These are phyloP conservation scores for Curvularia lunata DNA, from an alignment of 2,329 filamentous ascomycete species.

Conservation along the genomic window DNA sequence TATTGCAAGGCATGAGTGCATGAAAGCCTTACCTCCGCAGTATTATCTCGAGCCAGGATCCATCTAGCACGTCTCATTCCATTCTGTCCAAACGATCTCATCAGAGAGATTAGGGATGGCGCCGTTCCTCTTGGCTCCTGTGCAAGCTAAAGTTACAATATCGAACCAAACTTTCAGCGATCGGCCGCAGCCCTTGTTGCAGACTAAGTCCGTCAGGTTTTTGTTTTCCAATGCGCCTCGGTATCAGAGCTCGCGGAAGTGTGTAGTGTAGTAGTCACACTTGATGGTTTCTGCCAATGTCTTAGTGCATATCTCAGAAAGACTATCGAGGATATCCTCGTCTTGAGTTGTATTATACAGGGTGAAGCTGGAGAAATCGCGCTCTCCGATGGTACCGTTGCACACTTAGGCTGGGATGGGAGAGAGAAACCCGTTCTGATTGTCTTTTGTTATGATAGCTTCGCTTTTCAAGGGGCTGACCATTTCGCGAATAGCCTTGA, in stretches of 20 bases:
- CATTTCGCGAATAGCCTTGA: neutral
- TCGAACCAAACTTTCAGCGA: neutral
- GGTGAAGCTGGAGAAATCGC: neutral
- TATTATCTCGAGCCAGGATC: neutral
- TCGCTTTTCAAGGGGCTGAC: neutral
- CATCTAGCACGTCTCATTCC: neutral
- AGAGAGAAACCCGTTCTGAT: neutral
- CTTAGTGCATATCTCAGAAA: neutral
- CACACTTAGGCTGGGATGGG: neutral
- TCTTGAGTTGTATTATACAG: neutral
- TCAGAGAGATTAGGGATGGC: neutral
- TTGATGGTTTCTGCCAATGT: neutral
- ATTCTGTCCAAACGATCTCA: neutral
- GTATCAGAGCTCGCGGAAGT: neutral
- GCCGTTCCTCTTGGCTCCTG: neutral
- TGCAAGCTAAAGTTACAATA: neutral
- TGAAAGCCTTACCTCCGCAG: neutral
- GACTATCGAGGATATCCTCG: neutral
- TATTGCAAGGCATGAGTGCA: neutral
- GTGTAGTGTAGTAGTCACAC: neutral
- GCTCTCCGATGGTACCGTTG: constrained; percentile 1
- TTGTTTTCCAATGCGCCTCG: neutral
- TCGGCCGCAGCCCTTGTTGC: neutral
- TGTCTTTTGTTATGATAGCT: constrained; percentile 1
- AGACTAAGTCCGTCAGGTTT: neutral